Evolutionary conservation across 768 basidiomycete genomes (phyloP).

Genomic region (Cubamyces sp.): DNA sequence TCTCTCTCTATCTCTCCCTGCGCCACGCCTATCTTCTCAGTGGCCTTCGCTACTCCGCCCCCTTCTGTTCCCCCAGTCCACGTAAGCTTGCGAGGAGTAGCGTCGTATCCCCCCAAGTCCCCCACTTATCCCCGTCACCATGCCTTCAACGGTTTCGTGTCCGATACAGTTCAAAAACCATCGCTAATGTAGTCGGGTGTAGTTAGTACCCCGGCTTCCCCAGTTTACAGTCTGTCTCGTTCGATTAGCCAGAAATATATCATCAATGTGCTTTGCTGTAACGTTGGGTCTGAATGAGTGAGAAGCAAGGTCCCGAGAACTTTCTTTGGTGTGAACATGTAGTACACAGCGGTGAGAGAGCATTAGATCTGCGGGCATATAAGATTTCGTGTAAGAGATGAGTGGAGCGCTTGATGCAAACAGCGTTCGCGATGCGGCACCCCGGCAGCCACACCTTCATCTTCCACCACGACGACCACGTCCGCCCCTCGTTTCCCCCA

Average conservation of each 20-base stretch:
- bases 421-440: slow-evolving; percentile 6
- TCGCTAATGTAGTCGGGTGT: slow-evolving; percentile 22
- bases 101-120: slow-evolving; percentile 48
- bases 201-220: slow-evolving; percentile 16
- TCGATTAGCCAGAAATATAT: slow-evolving; percentile 3
- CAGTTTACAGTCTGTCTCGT: slow-evolving; percentile 11
- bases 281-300: not conserved
- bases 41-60: slow-evolving; percentile 52
- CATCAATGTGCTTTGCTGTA: not conserved
- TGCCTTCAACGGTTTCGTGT: slow-evolving; percentile 11
- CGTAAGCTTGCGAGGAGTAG: slow-evolving; percentile 55
- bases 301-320: not conserved
- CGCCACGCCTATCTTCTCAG: slow-evolving; percentile 26
- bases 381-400: not conserved
- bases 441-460: not conserved
- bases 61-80: slow-evolving; percentile 39
- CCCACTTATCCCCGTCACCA: slow-evolving; percentile 20
- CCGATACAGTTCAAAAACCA: slow-evolving; percentile 19
- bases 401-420: not conserved
- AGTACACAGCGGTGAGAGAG: not conserved
- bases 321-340: not conserved
- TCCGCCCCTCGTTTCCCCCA: slow-evolving; percentile 56
- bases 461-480: slow-evolving; percentile 17
- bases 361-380: not conserved
- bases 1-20: slow-evolving; percentile 1